phyloP scores from a whole-genome alignment of 768 basidiomycete genomes.

The Boletus tylopilopsis region DNA sequence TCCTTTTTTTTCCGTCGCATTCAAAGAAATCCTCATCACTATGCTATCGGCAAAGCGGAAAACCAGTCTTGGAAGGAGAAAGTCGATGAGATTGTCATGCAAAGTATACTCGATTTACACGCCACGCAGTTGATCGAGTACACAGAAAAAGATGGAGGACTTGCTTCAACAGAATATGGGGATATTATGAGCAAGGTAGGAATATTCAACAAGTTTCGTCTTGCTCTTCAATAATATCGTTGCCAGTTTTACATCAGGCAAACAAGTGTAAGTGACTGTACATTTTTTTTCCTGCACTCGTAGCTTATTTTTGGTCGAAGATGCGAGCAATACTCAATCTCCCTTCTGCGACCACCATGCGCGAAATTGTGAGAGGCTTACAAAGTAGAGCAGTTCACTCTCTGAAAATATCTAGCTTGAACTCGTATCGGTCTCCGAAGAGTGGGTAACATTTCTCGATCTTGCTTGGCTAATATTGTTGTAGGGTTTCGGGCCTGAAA shows the following conservation, averaged over 20 bases:
- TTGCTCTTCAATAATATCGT: slow-evolving; percentile 3
- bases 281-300: background rate
- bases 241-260: slow-evolving; percentile 71
- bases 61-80: slow-evolving; percentile 65
- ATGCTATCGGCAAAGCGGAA: slow-evolving; percentile 56
- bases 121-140: slow-evolving; percentile 58
- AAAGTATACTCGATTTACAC: slow-evolving; percentile 59
- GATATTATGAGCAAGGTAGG: slow-evolving; percentile 84
- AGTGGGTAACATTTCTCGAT: slow-evolving; percentile 40
- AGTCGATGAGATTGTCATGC: slow-evolving; percentile 69
- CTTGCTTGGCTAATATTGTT: background rate
- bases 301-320: slow-evolving; percentile 32
- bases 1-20: slow-evolving; percentile 89
- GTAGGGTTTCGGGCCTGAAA: slow-evolving; percentile 64
- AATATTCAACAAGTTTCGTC: background rate
- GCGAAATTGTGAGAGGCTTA: slow-evolving; percentile 57
- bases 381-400: background rate
- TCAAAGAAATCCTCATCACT: slow-evolving; percentile 76
- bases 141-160: slow-evolving; percentile 36
- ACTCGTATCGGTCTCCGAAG: slow-evolving; percentile 58
- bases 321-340: slow-evolving; percentile 66
- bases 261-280: slow-evolving; percentile 55
- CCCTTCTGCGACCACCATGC: slow-evolving; percentile 48
- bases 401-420: slow-evolving; percentile 48
- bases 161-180: slow-evolving; percentile 70